Evolutionary conservation across 1,139 yeast species (phyloP).

Genomic region (Lodderomyces oxycetoniae): DNA sequence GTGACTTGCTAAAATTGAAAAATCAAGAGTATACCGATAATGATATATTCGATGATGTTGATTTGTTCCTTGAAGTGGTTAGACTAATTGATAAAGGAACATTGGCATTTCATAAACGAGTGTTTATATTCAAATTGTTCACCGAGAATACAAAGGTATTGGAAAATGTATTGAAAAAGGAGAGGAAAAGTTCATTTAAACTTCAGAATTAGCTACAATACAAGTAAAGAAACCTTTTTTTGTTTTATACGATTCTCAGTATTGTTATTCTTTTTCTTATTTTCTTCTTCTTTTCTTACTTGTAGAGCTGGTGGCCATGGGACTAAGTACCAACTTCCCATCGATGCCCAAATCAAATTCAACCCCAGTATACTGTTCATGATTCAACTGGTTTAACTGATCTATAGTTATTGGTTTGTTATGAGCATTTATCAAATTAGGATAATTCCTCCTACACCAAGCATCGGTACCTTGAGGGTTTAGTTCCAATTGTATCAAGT

Average conservation of each 20-base stretch:
- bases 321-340: conserved; percentile 8
- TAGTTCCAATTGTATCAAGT: conserved; percentile 28
- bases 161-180: conserved; percentile 44
- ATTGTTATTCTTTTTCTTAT: background rate
- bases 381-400: conserved; percentile 11
- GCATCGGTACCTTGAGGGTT: conserved; percentile 39
- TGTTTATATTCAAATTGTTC: conserved; percentile 67
- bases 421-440: conserved; percentile 30
- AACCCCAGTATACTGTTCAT: conserved; percentile 11
- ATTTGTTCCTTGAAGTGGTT: conserved; percentile 57
- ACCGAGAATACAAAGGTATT: conserved; percentile 47
- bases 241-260: conserved; percentile 8
- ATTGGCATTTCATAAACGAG: conserved; percentile 59
- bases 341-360: conserved; percentile 13
- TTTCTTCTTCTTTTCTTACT: conserved; percentile 12
- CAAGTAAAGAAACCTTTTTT: background rate
- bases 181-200: conserved; percentile 14
- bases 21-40: conserved; percentile 34
- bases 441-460: conserved; percentile 38
- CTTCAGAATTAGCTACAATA: background rate
- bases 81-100: conserved; percentile 62
- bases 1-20: conserved; percentile 56
- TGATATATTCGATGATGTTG: conserved; percentile 52
- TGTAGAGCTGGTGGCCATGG: conserved; percentile 6
- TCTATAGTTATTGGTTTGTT: conserved; percentile 31